Base-by-base conservation (phyloP, 176 grass and related monocot genomes). In the Aegilops bicornis region DNA sequence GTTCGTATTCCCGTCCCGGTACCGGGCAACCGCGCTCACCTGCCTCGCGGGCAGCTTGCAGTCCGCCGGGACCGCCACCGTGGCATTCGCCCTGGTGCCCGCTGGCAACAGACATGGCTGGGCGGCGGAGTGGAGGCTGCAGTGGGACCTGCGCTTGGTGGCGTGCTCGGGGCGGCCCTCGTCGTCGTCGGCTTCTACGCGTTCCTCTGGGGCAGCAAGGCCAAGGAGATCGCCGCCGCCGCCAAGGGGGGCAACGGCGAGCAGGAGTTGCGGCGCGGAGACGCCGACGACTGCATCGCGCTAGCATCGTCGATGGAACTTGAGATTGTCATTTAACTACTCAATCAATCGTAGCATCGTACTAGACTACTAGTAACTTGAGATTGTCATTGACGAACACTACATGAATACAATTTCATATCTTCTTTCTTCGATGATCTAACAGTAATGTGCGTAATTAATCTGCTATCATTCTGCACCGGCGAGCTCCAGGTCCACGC, bases 401-500 rank as follows among this genome's bases (percentile, higher is more conserved):
- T 58, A 58, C 54, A 58, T 8, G 54, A 58, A 58, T 19, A 8
- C 54, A 58, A 58, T 3, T 58, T 58, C 17, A 58, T 58, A 6
- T 58, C 52, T 58, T 22, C 52, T 19, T 54, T 54, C 50, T 54
- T 54, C 16, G 6, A 54, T 7, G 6, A 54, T 19, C 50, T 58
- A 58, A 58, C 7, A 22, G 19, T 22, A 58, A 9, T 58, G 54
- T 20, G 54, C 54, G 17, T 58, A 8, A 58, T 58, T 1, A 3
- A 58, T 58, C 19, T 58, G 19, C 54, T 58, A 58, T 58, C 19
- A 22, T 8, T 93, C 58, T n/a, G 68, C n/a, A 25, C 75, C 79
- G 19, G 54, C 54, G 47, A 85, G 76, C 52, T 90, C 77, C 56
- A 93, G 69, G 81, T 93, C 71, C 19, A 93, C 91, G 47, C 91